A percentile compares a stretch with the other conserved stretches of the same genome.
Conservation (phyloP, 169 alveolate genomes). For the Plasmodium coatneyi region DNA sequence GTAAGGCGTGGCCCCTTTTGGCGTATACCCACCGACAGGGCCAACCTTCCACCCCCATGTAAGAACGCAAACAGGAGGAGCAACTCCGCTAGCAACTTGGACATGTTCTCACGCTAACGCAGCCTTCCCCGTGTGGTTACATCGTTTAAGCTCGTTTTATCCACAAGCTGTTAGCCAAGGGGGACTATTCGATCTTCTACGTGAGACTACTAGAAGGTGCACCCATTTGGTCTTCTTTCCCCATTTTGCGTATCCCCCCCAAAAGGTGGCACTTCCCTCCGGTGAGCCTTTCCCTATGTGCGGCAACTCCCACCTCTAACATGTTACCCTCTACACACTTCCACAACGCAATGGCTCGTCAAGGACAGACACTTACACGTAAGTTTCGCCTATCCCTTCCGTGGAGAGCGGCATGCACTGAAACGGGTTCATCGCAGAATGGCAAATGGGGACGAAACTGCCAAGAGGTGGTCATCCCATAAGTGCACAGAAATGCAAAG, state of each 20-base stretch:
- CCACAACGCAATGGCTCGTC: neutral
- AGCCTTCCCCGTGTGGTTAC: neutral
- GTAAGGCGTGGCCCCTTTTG: neutral
- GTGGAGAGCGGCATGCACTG: neutral
- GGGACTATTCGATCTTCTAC: neutral
- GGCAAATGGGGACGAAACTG: neutral
- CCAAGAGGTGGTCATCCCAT: neutral
- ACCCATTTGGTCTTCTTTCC: neutral
- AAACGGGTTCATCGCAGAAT: neutral
- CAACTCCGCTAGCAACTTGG: neutral
- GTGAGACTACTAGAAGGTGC: neutral
- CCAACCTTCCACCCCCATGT: neutral
- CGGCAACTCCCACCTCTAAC: neutral
- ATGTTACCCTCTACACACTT: neutral
- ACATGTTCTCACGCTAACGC: slow-evolving; percentile 27
- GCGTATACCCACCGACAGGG: neutral
- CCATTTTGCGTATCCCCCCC: neutral
- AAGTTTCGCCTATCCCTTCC: neutral
- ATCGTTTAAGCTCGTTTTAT: neutral
- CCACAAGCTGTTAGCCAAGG: neutral
- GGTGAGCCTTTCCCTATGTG: neutral
- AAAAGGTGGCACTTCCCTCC: neutral
- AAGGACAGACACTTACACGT: neutral
- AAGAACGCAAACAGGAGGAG: slow-evolving; percentile 6
- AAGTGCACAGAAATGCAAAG: neutral